Base-by-base conservation (phyloP, 345 rosid genomes). In the Geranium brycei region DNA sequence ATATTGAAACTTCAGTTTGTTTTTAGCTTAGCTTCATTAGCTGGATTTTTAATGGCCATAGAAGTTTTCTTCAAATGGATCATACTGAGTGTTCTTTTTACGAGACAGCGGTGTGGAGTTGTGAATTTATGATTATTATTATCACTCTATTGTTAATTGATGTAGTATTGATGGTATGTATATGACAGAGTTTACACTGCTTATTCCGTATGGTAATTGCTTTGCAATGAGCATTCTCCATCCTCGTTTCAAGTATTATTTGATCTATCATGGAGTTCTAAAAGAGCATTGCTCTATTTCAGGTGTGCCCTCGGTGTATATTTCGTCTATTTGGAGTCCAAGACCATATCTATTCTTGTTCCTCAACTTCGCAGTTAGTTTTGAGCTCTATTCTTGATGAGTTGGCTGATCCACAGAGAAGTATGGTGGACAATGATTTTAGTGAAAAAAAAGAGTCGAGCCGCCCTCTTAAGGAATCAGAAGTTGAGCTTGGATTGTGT, bases 251-350 rank as follows among this genome's bases (percentile, higher is more conserved):
- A 23, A 32, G 51, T 60, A 41, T 53, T 4, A 19, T 63, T 53
- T 18, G 57, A 3, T 4, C 51, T 51, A 12, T 51, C 53, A 47
- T 47, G 13, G 53, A 13, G 53, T 47, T 47, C 15, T 47, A 47
- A 47, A 47, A 47, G 53, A 8, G 59, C 59, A 57, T 57, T 57
- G 59, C 1, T 68, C 62, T 75, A 31, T 76, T 73, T 65, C 65
- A 91, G 96, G 86, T 89, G 4, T 91, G 98, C 72, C 63, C 69
- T 67, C 79, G 88, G 77, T 92, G 97, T 82, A 68, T 86, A 51
- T 71, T 86, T 65, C 84, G 98, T 61, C 66, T 92, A 51, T 72
- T 92, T 31, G 79, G 88, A 19, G 62, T 83, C 68, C 72, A 55
- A 51, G 72, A 65, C 17, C 78, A 72, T 18, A 70, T 51, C 30